These are phyloP conservation scores for Ceratocystis lukuohia DNA, from an alignment of 2,329 filamentous ascomycete species.

Conservation along the genomic window DNA sequence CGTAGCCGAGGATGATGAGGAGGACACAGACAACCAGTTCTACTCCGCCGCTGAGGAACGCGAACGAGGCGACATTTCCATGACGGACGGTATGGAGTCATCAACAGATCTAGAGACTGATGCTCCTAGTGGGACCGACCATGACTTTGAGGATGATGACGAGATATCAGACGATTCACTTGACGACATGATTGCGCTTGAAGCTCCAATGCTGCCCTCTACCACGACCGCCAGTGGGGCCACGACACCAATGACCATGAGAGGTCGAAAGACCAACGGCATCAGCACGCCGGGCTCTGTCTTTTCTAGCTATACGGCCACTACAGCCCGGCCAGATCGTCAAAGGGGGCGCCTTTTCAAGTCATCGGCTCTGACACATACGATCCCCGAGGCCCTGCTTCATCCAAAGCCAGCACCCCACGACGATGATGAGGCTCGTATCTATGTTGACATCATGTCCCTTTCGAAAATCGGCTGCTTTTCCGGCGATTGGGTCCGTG, in stretches of 20 bases:
- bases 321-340: constrained; percentile 61
- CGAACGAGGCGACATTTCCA: constrained; percentile 38
- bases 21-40: constrained; percentile 75
- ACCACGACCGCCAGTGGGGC: constrained; percentile 53
- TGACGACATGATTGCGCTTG: constrained; percentile 86
- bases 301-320: constrained; percentile 75
- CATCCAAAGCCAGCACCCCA: constrained; percentile 64
- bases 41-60: constrained; percentile 82
- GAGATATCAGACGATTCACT: constrained; percentile 81
- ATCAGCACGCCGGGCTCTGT: constrained; percentile 75
- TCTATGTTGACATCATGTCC: constrained; percentile 81
- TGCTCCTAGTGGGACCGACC: constrained; percentile 53
- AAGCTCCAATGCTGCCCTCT: constrained; percentile 64
- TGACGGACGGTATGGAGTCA: constrained; percentile 42
- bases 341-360: constrained; percentile 71
- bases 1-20: constrained; percentile 50
- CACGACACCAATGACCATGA: constrained; percentile 69
- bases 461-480: constrained; percentile 88
- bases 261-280: constrained; percentile 53
- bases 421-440: constrained; percentile 77
- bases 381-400: constrained; percentile 63
- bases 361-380: constrained; percentile 58
- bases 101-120: constrained; percentile 51
- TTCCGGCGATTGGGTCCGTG: constrained; percentile 88
- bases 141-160: constrained; percentile 60